phyloP scores from a whole-genome alignment of 805 yeast species.

The Deakozyma indianensis region DNA sequence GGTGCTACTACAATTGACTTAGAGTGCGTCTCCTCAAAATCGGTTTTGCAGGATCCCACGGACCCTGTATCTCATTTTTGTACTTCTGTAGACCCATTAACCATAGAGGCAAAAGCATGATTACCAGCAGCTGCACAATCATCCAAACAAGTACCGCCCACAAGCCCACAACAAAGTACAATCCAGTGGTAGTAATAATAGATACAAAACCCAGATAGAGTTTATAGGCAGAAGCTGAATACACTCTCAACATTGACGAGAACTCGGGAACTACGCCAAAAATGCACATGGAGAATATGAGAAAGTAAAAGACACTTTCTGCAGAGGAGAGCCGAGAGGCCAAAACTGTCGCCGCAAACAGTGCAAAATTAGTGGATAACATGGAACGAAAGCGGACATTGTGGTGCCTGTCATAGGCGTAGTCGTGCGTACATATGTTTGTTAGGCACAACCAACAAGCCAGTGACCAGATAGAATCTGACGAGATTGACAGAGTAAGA shows the following conservation, averaged over 20 bases:
- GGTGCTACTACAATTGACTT: not conserved
- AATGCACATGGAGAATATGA: conserved; percentile 55
- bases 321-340: conserved; percentile 77
- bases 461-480: conserved; percentile 91
- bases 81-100: conserved; percentile 60
- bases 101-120: conserved; percentile 52
- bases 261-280: conserved; percentile 52
- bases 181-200: conserved; percentile 15
- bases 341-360: conserved; percentile 76
- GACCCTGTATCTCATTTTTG: conserved; percentile 77
- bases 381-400: conserved; percentile 29
- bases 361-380: conserved; percentile 65
- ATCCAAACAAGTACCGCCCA: conserved; percentile 36
- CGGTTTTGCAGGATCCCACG: conserved; percentile 86
- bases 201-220: conserved; percentile 13
- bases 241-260: conserved; percentile 1
- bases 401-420: conserved; percentile 32
- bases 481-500: conserved; percentile 73
- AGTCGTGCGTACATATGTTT: conserved; percentile 56
- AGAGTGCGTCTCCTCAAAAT: conserved; percentile 21
- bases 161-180: conserved; percentile 26
- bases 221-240: conserved; percentile 5
- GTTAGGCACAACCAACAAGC: conserved; percentile 63
- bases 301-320: conserved; percentile 68
- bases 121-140: conserved; percentile 31